Evolutionary conservation across 2,329 filamentous ascomycete genomes (phyloP), one percentile per base, ranked within the genome.

Genomic region (Mycocentrospora acerina): DNA sequence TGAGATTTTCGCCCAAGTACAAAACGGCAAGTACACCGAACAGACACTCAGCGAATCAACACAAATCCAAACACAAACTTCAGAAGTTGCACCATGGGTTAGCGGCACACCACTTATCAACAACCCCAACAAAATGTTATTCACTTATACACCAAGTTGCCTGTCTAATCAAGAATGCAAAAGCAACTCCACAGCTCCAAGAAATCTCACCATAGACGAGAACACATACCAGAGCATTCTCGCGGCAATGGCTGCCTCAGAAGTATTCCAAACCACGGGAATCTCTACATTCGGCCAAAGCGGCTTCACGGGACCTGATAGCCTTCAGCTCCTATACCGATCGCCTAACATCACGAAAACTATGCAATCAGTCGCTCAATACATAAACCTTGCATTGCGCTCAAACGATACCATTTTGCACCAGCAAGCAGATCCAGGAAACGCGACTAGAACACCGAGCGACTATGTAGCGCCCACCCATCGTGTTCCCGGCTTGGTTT

Each of bases 331-430:
- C 19, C 16, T n/a, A 11, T 4, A 19, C 11, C n/a, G 15, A 11
- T 32, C 29, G 1, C 29, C 29, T 6, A 32, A 32, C 16, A 32
- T 32, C 29, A 32, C 29, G 4, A 16, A 32, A 32, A 32, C 16
- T 9, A 32, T 32, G 17, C 10, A 32, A 4, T 19, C 29, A 2
- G n/a, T 32, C 7, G 29, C 29, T 18, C 29, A 32, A 11, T 32
- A 32, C 29, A 22, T 22, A 4, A 32, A 15, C 2, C 7, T 32
- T 16, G 16, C 29, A 15, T 16, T 32, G 7, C 17, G 29, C 16
- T 15, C 29, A 11, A 32, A 32, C 16, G 29, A 32, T n/a, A 32
- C 29, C 4, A 19, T 19, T 7, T 16, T 32, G 15, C 15, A 15
- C 4, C 9, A 22, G 8, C 29, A 32, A 32, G 10, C 4, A 14